Percentiles rank a stretch among this genome's conserved stretches.
Conservation (phyloP, 179 eudicot species). For the Amaranthus tricolor region DNA sequence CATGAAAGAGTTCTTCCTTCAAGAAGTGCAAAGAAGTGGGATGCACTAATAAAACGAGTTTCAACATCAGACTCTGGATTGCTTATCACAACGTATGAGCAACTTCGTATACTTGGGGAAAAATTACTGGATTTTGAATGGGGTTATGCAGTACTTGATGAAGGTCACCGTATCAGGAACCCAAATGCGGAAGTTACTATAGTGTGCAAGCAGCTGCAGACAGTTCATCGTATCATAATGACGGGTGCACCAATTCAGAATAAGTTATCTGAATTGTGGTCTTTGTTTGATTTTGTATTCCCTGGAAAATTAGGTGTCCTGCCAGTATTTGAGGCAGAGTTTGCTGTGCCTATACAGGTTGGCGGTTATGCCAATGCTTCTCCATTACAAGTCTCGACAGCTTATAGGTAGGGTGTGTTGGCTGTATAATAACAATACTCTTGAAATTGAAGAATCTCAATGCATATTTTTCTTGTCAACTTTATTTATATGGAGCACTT, state of each 20-base stretch:
- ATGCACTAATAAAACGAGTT: constrained; percentile 69
- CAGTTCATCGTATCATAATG: constrained; percentile 97
- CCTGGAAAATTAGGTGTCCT: constrained; percentile 98
- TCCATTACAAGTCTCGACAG: constrained; percentile 97
- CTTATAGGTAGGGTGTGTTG: constrained; percentile 62
- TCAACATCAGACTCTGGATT: constrained; percentile 74
- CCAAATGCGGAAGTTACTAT: constrained; percentile 97
- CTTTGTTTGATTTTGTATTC: constrained; percentile 96
- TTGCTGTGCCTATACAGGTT: constrained; percentile 91
- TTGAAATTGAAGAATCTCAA: neutral
- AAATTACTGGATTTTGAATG: constrained; percentile 79
- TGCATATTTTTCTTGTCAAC: neutral
- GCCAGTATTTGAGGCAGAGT: constrained; percentile 97
- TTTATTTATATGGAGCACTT: constrained; percentile 1
- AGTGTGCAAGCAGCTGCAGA: constrained; percentile 94
- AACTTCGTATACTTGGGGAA: constrained; percentile 82
- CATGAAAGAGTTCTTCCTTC: constrained; percentile 34
- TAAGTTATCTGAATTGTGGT: constrained; percentile 91
- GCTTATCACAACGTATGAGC: constrained; percentile 94
- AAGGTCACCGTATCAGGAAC: constrained; percentile 96
- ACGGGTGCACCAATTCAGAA: constrained; percentile 98
- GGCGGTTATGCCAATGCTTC: constrained; percentile 99
- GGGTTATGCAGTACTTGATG: constrained; percentile 98
- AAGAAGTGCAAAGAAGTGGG: constrained; percentile 70
- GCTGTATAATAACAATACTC: neutral